Conservation (phyloP, 495 filamentous ascomycete species). For the Corynascus novoguineensis region DNA sequence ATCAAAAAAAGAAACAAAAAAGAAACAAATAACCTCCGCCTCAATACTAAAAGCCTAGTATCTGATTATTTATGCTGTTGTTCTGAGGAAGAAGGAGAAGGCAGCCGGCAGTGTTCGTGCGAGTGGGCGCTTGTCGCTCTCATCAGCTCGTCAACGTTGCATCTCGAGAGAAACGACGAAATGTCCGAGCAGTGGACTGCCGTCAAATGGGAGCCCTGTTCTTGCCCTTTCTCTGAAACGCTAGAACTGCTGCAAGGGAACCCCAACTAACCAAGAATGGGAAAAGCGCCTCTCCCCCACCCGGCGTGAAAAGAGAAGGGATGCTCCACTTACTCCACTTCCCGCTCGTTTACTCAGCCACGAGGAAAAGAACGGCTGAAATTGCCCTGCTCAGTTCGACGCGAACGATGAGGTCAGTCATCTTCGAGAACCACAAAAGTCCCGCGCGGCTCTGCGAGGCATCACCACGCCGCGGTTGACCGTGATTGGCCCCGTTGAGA, state of each 20-base stretch:
- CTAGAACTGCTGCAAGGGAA: background rate
- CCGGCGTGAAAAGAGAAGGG: background rate
- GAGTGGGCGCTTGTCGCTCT: constrained; percentile 4
- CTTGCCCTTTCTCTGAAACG: constrained; percentile 20
- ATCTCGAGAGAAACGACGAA: background rate
- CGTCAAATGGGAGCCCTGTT: constrained; percentile 18
- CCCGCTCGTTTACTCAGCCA: background rate
- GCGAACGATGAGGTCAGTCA: constrained; percentile 7
- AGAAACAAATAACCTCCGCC: no score
- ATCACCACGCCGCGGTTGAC: background rate
- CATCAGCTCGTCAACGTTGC: background rate
- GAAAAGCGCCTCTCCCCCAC: background rate
- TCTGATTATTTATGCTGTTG: no score
- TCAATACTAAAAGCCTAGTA: background rate
- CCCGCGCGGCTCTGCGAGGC: constrained; percentile 9
- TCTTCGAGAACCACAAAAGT: background rate
- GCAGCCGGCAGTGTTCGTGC: background rate
- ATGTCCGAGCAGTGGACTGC: background rate
- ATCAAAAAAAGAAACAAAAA: no score
- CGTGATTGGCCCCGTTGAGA: background rate
- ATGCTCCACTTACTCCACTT: background rate
- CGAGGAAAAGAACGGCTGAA: background rate
- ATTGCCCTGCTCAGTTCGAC: background rate
- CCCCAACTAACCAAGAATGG: constrained; percentile 16
- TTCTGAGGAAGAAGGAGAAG: background rate